phyloP scores from a whole-genome alignment of 306 rosid species.

The Glycyrrhiza uralensis region DNA sequence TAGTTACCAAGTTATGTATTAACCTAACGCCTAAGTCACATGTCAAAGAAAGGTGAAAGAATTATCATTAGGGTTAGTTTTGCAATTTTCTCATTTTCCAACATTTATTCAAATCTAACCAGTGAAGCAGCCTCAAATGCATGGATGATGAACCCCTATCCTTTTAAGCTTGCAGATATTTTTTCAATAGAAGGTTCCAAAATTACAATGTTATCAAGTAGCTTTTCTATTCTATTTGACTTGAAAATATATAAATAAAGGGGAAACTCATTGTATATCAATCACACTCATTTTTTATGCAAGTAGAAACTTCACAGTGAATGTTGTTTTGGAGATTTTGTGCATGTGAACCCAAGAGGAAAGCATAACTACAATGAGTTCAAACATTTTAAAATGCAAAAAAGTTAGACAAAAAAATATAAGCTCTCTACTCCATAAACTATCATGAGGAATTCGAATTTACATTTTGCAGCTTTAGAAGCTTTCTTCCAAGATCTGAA shows the following conservation, averaged over 20 bases:
- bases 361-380: neutral
- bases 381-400: neutral
- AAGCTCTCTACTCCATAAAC: neutral
- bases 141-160: neutral
- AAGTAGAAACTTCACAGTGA: neutral
- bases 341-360: too few relatives aligned
- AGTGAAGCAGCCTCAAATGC: neutral
- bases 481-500: constrained; percentile 77
- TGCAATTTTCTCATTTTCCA: neutral
- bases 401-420: neutral
- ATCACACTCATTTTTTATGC: neutral
- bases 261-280: neutral
- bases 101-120: neutral
- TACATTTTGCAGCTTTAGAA: constrained; percentile 70
- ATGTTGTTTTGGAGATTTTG: too few relatives aligned
- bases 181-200: neutral
- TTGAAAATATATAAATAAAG: neutral
- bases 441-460: constrained; percentile 35
- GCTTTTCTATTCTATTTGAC: neutral
- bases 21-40: neutral
- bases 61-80: neutral
- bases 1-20: neutral
- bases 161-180: neutral
- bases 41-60: neutral
- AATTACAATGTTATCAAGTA: neutral